Evolutionary conservation across 108 stramenopile species (phyloP), one percentile per base, ranked within the genome.

Genomic region (Cyclotella kingstonii): DNA sequence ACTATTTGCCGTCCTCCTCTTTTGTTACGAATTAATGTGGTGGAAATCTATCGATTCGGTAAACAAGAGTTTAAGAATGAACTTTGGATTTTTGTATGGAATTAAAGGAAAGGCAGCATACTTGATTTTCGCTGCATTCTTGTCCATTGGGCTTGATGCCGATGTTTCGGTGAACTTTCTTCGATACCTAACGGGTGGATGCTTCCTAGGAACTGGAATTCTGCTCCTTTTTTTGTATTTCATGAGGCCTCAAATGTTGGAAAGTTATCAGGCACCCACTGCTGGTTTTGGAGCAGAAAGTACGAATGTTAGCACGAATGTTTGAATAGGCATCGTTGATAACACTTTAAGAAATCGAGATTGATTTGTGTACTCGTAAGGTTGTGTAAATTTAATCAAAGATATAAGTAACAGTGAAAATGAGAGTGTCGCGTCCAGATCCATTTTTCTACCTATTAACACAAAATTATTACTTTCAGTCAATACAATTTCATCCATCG

Each of bases 61-160:
- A 15, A 91, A 89, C 66, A 86, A 83, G 30, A 70, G 54, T 19
- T 54, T 90, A 46, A 74, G 89, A 39, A 89, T 76, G 58, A 94
- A 94, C 53, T 94, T 94, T 78, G 93, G 93, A 7, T 94, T 94
- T 73, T 62, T 94, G 76, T 94, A 90, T 59, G 89, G 89, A 8
- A 56, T 94, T 14, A 76, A 79, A 42, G 89, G 89, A 47, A 87
- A 89, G 62, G 86, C 85, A 30, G 48, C 82, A 3, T 94, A 84
- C 56, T 44, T 94, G 61, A 83, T 94, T 28, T 94, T 94, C 71
- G 79, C 87, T 33, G 89, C 93, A n/a, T 94, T 88, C 60, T 68
- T 94, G n/a, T 82, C 77, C 11, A 57, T 89, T 45, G 93, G 93
- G 44, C 56, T 94, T 31, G 44, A 70, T 41, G 54, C 61, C 15